phyloP scores from a whole-genome alignment of 352 stramenopile genomes.

The Thraustotheca clavata region DNA sequence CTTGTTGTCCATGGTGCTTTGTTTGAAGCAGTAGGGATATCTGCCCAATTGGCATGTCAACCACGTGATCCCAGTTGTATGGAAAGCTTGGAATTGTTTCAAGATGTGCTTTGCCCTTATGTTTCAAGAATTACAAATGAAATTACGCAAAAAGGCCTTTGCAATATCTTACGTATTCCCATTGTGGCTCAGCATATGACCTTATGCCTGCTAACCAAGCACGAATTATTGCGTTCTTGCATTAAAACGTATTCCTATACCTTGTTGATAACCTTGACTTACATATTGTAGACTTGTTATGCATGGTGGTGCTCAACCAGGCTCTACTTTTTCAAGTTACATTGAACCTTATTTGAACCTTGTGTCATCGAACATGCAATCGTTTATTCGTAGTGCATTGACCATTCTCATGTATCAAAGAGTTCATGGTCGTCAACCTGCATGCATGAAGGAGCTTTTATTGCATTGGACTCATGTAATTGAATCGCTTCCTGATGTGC shows the following conservation, averaged over 20 bases:
- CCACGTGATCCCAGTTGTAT: slow-evolving; percentile 33
- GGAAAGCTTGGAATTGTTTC: not conserved
- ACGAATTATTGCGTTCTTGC: slow-evolving; percentile 37
- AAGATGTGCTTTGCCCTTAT: slow-evolving; percentile 38
- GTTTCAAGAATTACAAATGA: slow-evolving; percentile 55
- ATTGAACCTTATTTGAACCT: slow-evolving; percentile 12
- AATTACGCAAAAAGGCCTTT: slow-evolving; percentile 61
- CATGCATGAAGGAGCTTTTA: slow-evolving; percentile 3
- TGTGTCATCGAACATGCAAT: not conserved
- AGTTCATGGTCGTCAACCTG: not conserved
- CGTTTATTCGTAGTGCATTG: slow-evolving; percentile 6
- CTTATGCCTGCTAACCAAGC: slow-evolving; percentile 65
- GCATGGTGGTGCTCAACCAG: not conserved
- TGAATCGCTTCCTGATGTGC: slow-evolving; percentile 1
- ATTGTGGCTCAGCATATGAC: slow-evolving; percentile 74
- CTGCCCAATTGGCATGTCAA: slow-evolving; percentile 44
- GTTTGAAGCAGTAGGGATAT: slow-evolving; percentile 69
- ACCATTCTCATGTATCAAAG: slow-evolving; percentile 11
- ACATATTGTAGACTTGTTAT: slow-evolving; percentile 3
- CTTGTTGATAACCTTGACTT: not conserved
- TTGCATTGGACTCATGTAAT: slow-evolving; percentile 15
- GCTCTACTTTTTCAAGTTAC: not conserved
- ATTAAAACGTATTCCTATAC: slow-evolving; percentile 47
- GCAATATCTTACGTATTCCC: slow-evolving; percentile 66
- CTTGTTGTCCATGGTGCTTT: slow-evolving; percentile 68